Conservation (phyloP, 2,329 filamentous ascomycete genomes). For the Coniochaeta prunicola region DNA sequence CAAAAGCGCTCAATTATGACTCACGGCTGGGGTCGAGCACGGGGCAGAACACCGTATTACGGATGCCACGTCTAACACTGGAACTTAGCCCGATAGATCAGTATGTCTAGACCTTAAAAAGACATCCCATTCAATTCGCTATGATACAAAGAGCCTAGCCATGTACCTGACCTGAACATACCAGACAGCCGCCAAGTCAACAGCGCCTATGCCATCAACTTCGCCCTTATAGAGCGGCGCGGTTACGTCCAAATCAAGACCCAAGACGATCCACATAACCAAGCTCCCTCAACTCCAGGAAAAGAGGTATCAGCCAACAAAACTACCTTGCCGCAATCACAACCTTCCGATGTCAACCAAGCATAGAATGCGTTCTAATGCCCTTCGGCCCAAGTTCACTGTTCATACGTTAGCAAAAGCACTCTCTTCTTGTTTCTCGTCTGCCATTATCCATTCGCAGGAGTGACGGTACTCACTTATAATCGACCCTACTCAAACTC, state of each 20-base stretch:
- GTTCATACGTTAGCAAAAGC: neutral
- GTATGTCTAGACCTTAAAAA: no score
- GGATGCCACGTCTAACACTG: neutral
- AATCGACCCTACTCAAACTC: constrained; percentile 52
- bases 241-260: neutral
- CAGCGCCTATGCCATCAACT: neutral
- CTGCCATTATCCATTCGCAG: no score
- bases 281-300: neutral
- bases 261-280: neutral
- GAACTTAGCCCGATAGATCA: no score
- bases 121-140: neutral
- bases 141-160: neutral
- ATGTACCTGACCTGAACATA: neutral
- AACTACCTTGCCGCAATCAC: neutral
- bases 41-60: neutral
- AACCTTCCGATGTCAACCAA: constrained; percentile 23
- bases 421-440: neutral
- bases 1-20: neutral
- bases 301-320: neutral
- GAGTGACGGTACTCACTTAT: constrained; percentile 41
- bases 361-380: constrained; percentile 46
- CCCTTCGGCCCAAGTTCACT: constrained; percentile 49
- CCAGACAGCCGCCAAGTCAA: neutral
- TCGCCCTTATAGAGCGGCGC: neutral
- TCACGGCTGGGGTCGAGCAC: neutral